Base-by-base conservation (phyloP, 1,284 basidiomycete species). In the Neolentinus lepideus region DNA sequence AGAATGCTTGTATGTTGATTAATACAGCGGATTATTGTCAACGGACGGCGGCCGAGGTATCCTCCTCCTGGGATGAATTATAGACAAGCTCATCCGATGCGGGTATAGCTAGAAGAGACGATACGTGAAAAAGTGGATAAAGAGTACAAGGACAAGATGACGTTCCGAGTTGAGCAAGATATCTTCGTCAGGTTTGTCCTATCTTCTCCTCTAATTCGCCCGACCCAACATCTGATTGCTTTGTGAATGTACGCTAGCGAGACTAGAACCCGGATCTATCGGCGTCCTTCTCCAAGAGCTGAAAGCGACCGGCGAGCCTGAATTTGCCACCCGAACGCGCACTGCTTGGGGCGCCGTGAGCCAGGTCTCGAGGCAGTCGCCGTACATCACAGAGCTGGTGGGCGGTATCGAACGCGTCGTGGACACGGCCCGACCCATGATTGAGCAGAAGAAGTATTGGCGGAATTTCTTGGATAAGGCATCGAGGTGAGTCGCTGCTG, bases 21-120 rank as follows among this genome's bases (percentile, higher is more conserved):
- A 99, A 99, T 66, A 99, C 97, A 0, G 95, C 95, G 1, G 96
- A 99, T 65, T 99, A 99, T 70, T 99, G 97, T 68, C 89, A 94
- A 62, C 88, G 84, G 2, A 99, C 96, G 1, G 90, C 94, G 1
- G 67, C 84, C 21, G 94, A 97, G 78, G 92, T 86, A 62, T 21
- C 71, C n/a, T n/a, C 19, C 52, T 25, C 8, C 21, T 11, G 19
- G 43, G 31, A 21, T 54, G 14, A 6, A 36, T 53, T 19, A 25
- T 16, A 26, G 21, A 25, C 27, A 14, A 14, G 26, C 29, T 24
- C 29, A 53, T 48, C 52, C 12, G 51, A 50, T 38, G 19, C 54
- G 51, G 12, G 27, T 57, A 45, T 63, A 96, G 89, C 80, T 99
- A 22, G 96, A 98, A 67, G 91, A 96, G 61, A 92, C 92, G 64